A percentile compares a stretch with the other conserved stretches of the same genome.
Conservation (phyloP, 495 filamentous ascomycete species). For the Penicillium canariense region DNA sequence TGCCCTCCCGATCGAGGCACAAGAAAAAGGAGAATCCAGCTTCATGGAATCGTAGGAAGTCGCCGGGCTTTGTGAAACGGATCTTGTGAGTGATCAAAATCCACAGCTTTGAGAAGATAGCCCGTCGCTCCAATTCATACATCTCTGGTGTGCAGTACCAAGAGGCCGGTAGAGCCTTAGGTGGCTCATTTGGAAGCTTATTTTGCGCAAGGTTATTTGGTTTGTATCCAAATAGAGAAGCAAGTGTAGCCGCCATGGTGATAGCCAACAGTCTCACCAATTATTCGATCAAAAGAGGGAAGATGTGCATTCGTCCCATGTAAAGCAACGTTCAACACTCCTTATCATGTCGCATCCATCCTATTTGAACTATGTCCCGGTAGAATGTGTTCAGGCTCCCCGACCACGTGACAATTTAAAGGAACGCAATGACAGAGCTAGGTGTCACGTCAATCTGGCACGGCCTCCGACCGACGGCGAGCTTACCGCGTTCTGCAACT, state of each 20-base stretch:
- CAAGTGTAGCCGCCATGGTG: conserved; percentile 21
- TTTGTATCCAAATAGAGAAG: conserved; percentile 23
- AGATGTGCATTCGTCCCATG: not conserved
- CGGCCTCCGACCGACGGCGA: conserved; percentile 10
- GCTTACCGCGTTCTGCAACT: not conserved
- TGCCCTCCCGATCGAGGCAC: conserved; percentile 41
- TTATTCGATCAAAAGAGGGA: not conserved
- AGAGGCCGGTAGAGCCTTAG: conserved; percentile 45
- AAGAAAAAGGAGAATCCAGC: conserved; percentile 50
- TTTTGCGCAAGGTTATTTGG: conserved; percentile 6
- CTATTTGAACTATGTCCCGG: not conserved
- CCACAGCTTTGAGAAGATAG: conserved; percentile 53
- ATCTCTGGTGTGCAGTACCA: conserved; percentile 50
- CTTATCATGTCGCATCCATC: not conserved
- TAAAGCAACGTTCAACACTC: not conserved
- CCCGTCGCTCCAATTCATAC: conserved; percentile 51
- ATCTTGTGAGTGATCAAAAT: conserved; percentile 47
- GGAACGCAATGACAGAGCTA: not conserved
- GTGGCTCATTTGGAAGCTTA: conserved; percentile 13
- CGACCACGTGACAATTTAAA: conserved; percentile 7
- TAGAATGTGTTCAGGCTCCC: not conserved
- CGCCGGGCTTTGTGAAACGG: conserved; percentile 45
- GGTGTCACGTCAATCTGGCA: not conserved
- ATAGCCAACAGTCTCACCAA: not conserved
- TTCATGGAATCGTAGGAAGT: conserved; percentile 46